Evolutionary conservation across 129 eudicot genomes (phyloP), one percentile per base, ranked within the genome.

Genomic region (Pulicaria dysenterica): DNA sequence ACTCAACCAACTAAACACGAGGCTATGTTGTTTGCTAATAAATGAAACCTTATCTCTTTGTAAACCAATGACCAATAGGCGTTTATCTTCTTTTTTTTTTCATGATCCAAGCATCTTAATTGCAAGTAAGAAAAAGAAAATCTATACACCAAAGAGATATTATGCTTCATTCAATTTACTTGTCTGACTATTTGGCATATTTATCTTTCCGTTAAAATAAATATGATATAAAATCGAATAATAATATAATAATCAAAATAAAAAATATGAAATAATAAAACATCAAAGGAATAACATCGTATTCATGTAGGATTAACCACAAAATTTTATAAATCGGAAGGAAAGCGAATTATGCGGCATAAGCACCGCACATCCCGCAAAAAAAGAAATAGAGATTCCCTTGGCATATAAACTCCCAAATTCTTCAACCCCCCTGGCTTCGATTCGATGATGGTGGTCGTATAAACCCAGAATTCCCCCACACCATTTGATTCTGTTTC

Each of bases 271-370:
- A 5, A 8, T n/a, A 13, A 36, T n/a, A 36, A 16, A 55, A 42
- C 1, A 12, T 3, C 4, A 58, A 72, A 15, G n/a, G 68, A 72
- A 58, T 34, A 43, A 34, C 48, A 58, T 45, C 40, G 11, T 38
- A 54, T 41, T 51, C 51, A 3, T 54, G 24, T 12, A 24, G 19
- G 12, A 10, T 24, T 50, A 78, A 70, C 82, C 82, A 78, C 82
- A 24, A 24, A n/a, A n/a, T n/a, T n/a, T n/a, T n/a, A n/a, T n/a
- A n/a, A n/a, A n/a, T n/a, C n/a, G n/a, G n/a, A n/a, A n/a, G n/a
- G 81, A 77, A 77, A 77, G 77, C 73, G 82, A 78, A 61, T 78
- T 62, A 62, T 78, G 6, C 82, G 82, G 44, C 77, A 70, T 62
- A 51, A 16, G 44, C 82, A 70, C 67, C 82, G 77, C 82, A 61